A percentile compares a stretch with the other conserved stretches of the same genome.
These are phyloP conservation scores for Penicillium brasilianum DNA, from an alignment of 2,329 filamentous ascomycete genomes.

Conservation along the genomic window DNA sequence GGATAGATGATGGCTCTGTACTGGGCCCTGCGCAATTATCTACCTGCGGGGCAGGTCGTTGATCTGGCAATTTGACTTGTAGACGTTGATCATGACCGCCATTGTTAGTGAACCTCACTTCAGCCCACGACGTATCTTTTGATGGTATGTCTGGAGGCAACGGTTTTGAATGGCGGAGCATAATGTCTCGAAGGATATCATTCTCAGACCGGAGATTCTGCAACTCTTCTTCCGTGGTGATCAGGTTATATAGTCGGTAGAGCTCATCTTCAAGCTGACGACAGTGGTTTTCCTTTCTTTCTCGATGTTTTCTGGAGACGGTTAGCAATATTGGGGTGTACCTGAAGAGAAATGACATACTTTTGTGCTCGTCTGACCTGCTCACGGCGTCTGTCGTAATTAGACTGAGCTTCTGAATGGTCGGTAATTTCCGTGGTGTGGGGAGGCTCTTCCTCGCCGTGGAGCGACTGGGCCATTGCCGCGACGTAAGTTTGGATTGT, in stretches of 20 bases:
- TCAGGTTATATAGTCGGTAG: neutral
- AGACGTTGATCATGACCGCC: neutral
- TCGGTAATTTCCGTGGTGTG: neutral
- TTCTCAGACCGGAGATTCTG: constrained; percentile 8
- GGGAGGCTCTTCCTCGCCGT: neutral
- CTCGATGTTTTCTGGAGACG: neutral
- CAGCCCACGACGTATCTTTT: neutral
- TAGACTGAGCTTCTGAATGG: neutral
- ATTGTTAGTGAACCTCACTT: constrained; percentile 5
- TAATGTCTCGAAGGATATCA: constrained; percentile 11
- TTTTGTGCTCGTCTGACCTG: constrained; percentile 12
- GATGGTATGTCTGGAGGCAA: constrained; percentile 2
- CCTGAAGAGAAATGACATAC: neutral
- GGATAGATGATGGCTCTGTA: neutral
- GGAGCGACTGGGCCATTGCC: neutral
- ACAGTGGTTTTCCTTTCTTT: neutral
- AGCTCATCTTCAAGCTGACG: constrained; percentile 11
- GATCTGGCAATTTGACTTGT: constrained; percentile 4
- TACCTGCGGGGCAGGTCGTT: neutral
- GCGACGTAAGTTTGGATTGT: neutral
- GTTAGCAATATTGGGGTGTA: neutral
- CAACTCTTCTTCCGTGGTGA: neutral
- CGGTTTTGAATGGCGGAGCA: constrained; percentile 7
- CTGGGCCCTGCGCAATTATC: neutral
- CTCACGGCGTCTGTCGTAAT: constrained; percentile 7